phyloP scores from a whole-genome alignment of 2,329 filamentous ascomycete species.

The Lanzia echinophila region DNA sequence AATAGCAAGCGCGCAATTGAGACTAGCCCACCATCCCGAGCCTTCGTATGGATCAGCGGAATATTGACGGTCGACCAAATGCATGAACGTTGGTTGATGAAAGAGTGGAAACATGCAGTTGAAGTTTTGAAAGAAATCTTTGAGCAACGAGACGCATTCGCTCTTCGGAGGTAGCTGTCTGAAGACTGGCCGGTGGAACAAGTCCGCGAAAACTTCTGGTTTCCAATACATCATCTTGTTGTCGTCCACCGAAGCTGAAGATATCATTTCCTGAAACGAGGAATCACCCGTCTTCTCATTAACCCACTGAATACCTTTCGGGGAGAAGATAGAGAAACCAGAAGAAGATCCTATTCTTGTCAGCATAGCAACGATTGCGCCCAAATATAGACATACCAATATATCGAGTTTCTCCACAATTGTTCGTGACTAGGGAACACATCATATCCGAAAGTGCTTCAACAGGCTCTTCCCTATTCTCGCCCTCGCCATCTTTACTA shows the following conservation, averaged over 20 bases:
- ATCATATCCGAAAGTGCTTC: slow-evolving; percentile 95
- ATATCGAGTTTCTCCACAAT: slow-evolving; percentile 88
- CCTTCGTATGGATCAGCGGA: slow-evolving; percentile 87
- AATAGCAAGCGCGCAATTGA: slow-evolving; percentile 92
- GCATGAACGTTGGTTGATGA: slow-evolving; percentile 97
- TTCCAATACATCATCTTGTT: slow-evolving; percentile 98
- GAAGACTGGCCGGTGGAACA: slow-evolving; percentile 82
- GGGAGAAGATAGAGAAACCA: slow-evolving; percentile 97
- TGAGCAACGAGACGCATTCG: slow-evolving; percentile 81
- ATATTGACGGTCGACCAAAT: slow-evolving; percentile 90
- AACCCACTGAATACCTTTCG: slow-evolving; percentile 97
- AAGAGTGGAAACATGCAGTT: slow-evolving; percentile 98
- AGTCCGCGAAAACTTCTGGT: slow-evolving; percentile 89
- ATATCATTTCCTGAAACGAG: slow-evolving; percentile 93
- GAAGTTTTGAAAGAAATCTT: slow-evolving; percentile 97
- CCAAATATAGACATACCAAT: slow-evolving; percentile 59
- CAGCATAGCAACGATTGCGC: not conserved
- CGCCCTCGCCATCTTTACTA: slow-evolving; percentile 29
- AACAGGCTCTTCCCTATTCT: slow-evolving; percentile 60
- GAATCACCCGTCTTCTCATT: slow-evolving; percentile 95
- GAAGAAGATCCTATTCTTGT: slow-evolving; percentile 71
- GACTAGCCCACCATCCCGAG: slow-evolving; percentile 96
- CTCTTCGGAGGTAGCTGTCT: slow-evolving; percentile 74
- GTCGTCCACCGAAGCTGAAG: slow-evolving; percentile 81
- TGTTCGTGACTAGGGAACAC: slow-evolving; percentile 95